Conservation (phyloP, 257 asterid species). For the Buddleja alternifolia region DNA sequence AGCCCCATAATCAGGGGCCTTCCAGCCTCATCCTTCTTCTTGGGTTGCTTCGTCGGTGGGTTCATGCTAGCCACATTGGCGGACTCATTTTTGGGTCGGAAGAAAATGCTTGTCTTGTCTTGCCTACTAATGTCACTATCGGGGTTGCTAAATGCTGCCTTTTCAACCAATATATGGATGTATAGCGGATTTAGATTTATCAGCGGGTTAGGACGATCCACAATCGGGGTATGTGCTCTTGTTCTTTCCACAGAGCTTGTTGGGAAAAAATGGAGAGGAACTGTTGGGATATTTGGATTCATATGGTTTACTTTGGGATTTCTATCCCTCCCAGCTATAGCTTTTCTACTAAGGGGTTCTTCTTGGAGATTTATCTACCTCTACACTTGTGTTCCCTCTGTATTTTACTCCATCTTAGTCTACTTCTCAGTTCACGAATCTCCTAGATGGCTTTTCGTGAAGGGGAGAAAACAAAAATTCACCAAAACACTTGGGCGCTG, state of each 20-base stretch:
- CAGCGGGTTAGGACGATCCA: slow-evolving; percentile 50
- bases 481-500: slow-evolving; percentile 11
- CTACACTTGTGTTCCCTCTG: slow-evolving; percentile 37
- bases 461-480: slow-evolving; percentile 32
- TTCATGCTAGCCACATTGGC: slow-evolving; percentile 39
- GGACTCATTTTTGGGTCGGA: slow-evolving; percentile 52
- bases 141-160: slow-evolving; percentile 36
- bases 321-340: slow-evolving; percentile 48
- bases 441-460: slow-evolving; percentile 53
- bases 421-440: slow-evolving; percentile 46
- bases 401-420: slow-evolving; percentile 41
- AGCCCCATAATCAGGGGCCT: slow-evolving; percentile 39
- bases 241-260: slow-evolving; percentile 55
- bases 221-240: slow-evolving; percentile 42
- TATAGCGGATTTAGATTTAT: slow-evolving; percentile 42
- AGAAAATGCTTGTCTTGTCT: slow-evolving; percentile 43
- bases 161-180: slow-evolving; percentile 49
- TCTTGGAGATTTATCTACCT: slow-evolving; percentile 58
- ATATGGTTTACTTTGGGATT: slow-evolving; percentile 47
- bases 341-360: slow-evolving; percentile 33
- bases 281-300: slow-evolving; percentile 47
- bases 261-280: slow-evolving; percentile 46
- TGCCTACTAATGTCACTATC: slow-evolving; percentile 45
- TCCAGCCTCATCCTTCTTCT: slow-evolving; percentile 61
- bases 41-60: slow-evolving; percentile 52